Base-by-base conservation (phyloP, 176 grass and related monocot genomes). In the Triticum monococcum region DNA sequence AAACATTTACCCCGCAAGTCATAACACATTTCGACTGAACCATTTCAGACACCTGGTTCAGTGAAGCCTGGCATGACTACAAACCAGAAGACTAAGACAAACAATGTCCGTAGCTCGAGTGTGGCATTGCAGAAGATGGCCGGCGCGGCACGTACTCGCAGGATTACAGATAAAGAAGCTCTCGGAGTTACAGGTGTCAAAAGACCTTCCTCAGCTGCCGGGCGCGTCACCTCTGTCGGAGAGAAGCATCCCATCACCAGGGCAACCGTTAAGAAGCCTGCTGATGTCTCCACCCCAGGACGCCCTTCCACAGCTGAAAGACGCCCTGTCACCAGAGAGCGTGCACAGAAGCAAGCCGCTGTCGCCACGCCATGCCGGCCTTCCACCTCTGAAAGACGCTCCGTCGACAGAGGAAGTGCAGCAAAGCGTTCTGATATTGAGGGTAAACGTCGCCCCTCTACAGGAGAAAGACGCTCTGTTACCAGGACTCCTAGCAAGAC, bases 81-180 rank as follows among this genome's bases (percentile, higher is more conserved):
- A 24, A 94, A 89, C 77, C 89, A 81, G 82, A 92, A 90, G 79
- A 60, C 84, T 9, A 99, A 87, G 72, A 43, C 46, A 13, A 83
- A 91, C 59, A 75, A 14, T 36, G 66, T 82, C 61, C 68, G 14
- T 13, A 89, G 88, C 77, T 16, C 83, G 57, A 92, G 79, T 75
- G 75, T 71, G 60, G 52, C 88, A 72, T 31, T 35, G 57, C 85
- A 84, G 14, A 85, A 96, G 71, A 88, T 56, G n/a, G 40, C 37
- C 61, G 75, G 35, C 20, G 38, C 68, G 24, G 18, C 81, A 71
- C 84, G 71, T 35, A 59, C 26, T 75, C 91, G 64, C 70, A 89
- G 74, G 31, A 50, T 64, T 81, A 67, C 28, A 56, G 37, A 32
- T 79, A 84, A 81, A 77, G 57, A 73, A 92, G 40, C 63, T 67